These are phyloP conservation scores for Chlorella vulgaris DNA, from an alignment of 139 green algal species.

Conservation along the genomic window DNA sequence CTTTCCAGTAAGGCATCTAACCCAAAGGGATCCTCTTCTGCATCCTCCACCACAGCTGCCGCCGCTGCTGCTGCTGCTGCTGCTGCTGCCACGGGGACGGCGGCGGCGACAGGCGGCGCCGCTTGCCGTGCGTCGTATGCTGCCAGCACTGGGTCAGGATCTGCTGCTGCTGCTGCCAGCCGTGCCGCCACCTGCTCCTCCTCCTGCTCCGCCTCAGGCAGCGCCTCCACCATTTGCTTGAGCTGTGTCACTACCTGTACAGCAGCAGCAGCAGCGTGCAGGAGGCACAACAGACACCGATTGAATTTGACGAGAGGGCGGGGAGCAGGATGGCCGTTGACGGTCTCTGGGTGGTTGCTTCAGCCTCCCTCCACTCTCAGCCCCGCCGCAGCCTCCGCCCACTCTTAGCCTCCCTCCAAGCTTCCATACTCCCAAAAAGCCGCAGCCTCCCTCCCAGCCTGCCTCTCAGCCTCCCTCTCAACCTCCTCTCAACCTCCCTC, in stretches of 20 bases:
- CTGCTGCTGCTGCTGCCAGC: neutral
- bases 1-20: conserved; percentile 41
- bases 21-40: conserved; percentile 63
- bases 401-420: too few species aligned
- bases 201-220: conserved; percentile 40
- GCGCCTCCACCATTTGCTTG: conserved; percentile 45
- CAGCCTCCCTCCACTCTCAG: too few species aligned
- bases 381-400: too few species aligned
- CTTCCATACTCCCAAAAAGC: too few species aligned
- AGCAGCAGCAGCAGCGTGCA: neutral
- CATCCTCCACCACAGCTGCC: neutral
- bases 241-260: conserved; percentile 33
- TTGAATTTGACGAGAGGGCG: too few species aligned
- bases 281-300: too few species aligned
- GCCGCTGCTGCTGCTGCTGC: neutral
- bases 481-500: too few species aligned
- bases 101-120: neutral
- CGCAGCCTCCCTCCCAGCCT: too few species aligned
- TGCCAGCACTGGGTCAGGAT: conserved; percentile 22
- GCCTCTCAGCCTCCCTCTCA: too few species aligned
- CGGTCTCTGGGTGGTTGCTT: too few species aligned
- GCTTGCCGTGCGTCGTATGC: neutral
- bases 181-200: conserved; percentile 35
- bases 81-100: conserved; percentile 9
- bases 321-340: too few species aligned